Conservation (phyloP, 345 rosid species). For the Mercurialis annua region DNA sequence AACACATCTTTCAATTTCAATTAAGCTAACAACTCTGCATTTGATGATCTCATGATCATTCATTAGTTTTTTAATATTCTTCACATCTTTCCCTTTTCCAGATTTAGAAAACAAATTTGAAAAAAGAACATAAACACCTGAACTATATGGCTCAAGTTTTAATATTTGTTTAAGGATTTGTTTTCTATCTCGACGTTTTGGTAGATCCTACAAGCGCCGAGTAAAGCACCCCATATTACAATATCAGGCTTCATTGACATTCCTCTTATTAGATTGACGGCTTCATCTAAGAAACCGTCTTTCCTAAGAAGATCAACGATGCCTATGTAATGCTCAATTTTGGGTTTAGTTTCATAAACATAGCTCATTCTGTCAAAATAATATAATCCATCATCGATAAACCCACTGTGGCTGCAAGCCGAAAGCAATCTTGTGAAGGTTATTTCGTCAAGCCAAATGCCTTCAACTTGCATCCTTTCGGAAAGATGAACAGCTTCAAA, state of each 20-base stretch:
- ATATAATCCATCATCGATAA: slow-evolving; percentile 38
- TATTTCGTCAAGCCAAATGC: slow-evolving; percentile 27
- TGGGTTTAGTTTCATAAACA: slow-evolving; percentile 35
- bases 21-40: slow-evolving; percentile 31
- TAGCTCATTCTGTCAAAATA: slow-evolving; percentile 38
- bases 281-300: slow-evolving; percentile 44
- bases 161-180: slow-evolving; percentile 16
- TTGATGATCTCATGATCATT: slow-evolving; percentile 26
- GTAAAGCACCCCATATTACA: slow-evolving; percentile 18
- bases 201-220: slow-evolving; percentile 13
- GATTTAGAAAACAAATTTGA: slow-evolving; percentile 22
- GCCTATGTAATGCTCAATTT: slow-evolving; percentile 57
- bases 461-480: slow-evolving; percentile 37
- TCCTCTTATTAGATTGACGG: slow-evolving; percentile 13
- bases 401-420: slow-evolving; percentile 48
- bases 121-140: slow-evolving; percentile 15
- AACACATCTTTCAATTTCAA: slow-evolving; percentile 28
- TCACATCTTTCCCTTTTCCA: slow-evolving; percentile 25
- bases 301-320: slow-evolving; percentile 50
- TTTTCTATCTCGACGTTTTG: slow-evolving; percentile 17
- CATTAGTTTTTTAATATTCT: slow-evolving; percentile 36
- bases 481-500: slow-evolving; percentile 47
- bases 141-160: slow-evolving; percentile 12
- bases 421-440: slow-evolving; percentile 49
- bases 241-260: slow-evolving; percentile 24